These are phyloP conservation scores for Hippophae gyantsensis DNA, from an alignment of 306 rosid genomes.

Conservation along the genomic window DNA sequence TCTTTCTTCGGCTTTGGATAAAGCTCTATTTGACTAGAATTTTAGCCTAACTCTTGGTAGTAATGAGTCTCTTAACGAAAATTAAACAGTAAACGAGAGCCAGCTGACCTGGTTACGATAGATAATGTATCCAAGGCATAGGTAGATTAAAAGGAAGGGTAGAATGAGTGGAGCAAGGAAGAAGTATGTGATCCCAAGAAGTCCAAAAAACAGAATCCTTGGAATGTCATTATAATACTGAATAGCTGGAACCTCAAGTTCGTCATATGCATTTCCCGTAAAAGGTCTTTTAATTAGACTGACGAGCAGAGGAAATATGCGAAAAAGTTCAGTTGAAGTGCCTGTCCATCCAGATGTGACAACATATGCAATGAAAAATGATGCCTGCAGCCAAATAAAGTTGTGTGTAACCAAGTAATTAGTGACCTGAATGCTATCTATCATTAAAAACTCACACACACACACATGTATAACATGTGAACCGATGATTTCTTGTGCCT, in stretches of 20 bases:
- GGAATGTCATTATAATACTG: constrained; percentile 65
- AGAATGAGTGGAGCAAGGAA: constrained; percentile 89
- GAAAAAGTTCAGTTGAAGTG: constrained; percentile 66
- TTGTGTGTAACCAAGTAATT: no score
- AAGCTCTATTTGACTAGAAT: not conserved
- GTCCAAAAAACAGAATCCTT: constrained; percentile 77
- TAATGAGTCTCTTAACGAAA: not conserved
- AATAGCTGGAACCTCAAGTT: constrained; percentile 57
- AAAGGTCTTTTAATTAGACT: constrained; percentile 55
- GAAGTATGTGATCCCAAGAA: constrained; percentile 88
- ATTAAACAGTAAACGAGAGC: constrained; percentile 5
- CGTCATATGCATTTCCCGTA: constrained; percentile 27
- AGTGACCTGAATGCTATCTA: no score
- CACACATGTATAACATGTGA: no score
- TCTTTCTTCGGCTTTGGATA: no score
- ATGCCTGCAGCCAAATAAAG: constrained; percentile 49
- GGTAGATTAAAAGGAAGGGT: constrained; percentile 77
- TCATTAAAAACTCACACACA: no score
- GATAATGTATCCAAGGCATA: constrained; percentile 64
- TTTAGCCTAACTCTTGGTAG: not conserved
- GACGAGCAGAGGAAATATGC: constrained; percentile 46
- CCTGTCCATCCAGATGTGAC: constrained; percentile 97
- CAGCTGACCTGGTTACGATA: constrained; percentile 73
- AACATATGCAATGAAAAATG: constrained; percentile 89
- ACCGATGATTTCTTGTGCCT: no score